These are phyloP conservation scores for Dactylonectria macrodidyma DNA, from an alignment of 2,329 filamentous ascomycete genomes.

Conservation along the genomic window DNA sequence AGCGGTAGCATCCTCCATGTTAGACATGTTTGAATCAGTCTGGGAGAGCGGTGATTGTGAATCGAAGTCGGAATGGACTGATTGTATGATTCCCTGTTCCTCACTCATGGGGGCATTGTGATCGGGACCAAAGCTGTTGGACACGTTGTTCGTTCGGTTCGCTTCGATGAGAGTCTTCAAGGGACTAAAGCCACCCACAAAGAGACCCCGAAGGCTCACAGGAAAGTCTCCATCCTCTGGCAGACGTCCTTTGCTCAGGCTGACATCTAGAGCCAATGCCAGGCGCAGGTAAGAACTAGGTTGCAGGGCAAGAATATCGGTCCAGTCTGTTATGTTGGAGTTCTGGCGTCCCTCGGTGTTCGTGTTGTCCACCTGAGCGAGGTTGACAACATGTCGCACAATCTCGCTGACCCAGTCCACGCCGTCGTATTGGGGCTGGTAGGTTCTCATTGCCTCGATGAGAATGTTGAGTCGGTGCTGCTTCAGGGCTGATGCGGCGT, in stretches of 20 bases:
- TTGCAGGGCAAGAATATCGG: constrained; percentile 58
- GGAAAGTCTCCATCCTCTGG: constrained; percentile 59
- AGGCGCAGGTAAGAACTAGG: constrained; percentile 59
- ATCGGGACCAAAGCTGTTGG: neutral
- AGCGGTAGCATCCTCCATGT: constrained; percentile 27
- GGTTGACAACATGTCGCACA: constrained; percentile 59
- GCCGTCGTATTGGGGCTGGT: constrained; percentile 62
- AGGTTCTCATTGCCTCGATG: constrained; percentile 62
- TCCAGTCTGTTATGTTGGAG: constrained; percentile 56
- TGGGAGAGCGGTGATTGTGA: constrained; percentile 39
- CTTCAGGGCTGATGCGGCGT: constrained; percentile 55
- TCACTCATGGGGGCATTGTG: neutral
- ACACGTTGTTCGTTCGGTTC: constrained; percentile 33
- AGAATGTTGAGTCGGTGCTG: constrained; percentile 61
- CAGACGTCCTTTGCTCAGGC: constrained; percentile 58
- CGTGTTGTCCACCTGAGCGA: constrained; percentile 57
- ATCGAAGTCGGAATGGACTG: constrained; percentile 29
- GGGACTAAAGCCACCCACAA: constrained; percentile 56
- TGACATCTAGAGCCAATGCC: constrained; percentile 60
- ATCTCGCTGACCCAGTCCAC: constrained; percentile 62
- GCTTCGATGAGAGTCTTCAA: constrained; percentile 51
- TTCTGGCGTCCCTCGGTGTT: constrained; percentile 31
- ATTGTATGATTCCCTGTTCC: neutral
- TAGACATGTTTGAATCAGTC: constrained; percentile 38
- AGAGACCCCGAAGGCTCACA: constrained; percentile 55